Conservation (phyloP, 1,284 basidiomycete species). For the Cryptococcus sp. region DNA sequence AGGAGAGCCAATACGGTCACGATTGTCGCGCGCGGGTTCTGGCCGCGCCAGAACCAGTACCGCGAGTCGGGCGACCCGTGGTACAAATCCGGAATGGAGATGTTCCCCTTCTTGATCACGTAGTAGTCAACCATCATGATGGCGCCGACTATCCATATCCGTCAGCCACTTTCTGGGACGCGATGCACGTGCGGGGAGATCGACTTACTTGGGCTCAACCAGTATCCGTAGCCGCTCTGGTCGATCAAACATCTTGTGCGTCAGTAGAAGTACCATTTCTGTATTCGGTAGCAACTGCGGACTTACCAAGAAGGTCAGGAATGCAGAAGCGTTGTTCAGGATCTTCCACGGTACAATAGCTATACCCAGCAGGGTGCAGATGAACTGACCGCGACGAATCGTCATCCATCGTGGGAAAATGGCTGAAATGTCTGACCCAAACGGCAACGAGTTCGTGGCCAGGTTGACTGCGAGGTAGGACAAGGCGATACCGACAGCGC, state of each 20-base stretch:
- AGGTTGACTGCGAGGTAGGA: constrained; percentile 73
- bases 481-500: constrained; percentile 63
- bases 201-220: constrained; percentile 8
- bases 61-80: constrained; percentile 2
- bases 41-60: constrained; percentile 18
- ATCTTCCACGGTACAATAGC: constrained; percentile 21
- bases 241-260: constrained; percentile 1
- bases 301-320: constrained; percentile 13
- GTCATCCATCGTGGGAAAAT: constrained; percentile 27
- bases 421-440: constrained; percentile 20
- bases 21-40: constrained; percentile 13
- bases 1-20: constrained; percentile 17
- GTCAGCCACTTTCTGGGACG: background rate
- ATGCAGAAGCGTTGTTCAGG: constrained; percentile 12
- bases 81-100: constrained; percentile 7
- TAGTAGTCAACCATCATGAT: constrained; percentile 13
- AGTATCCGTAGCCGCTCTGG: constrained; percentile 14
- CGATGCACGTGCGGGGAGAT: background rate
- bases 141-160: constrained; percentile 10
- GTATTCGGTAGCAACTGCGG: background rate
- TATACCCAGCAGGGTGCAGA: constrained; percentile 16
- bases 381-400: constrained; percentile 25
- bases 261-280: background rate
- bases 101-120: constrained; percentile 10
- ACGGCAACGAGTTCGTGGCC: constrained; percentile 58